phyloP scores from a whole-genome alignment of 116 monocot species.

The Thalassia testudinum region DNA sequence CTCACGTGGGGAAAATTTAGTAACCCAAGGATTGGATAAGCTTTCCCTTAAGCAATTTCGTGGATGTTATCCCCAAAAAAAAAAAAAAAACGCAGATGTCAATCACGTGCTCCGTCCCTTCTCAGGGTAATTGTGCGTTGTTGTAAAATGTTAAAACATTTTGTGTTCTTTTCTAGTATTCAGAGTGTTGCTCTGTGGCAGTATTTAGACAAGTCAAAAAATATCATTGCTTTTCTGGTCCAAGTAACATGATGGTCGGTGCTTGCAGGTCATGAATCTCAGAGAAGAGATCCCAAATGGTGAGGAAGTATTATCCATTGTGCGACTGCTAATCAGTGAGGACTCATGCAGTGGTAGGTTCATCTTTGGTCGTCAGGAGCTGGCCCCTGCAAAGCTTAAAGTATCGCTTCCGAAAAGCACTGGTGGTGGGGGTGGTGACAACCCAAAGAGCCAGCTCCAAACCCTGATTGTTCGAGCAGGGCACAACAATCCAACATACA shows the following conservation, averaged over 20 bases:
- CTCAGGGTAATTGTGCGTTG: no score
- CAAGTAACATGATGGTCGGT: not conserved
- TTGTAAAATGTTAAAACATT: no score
- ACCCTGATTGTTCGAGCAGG: slow-evolving; percentile 68
- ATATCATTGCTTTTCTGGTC: no score
- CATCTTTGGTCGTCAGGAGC: slow-evolving; percentile 66
- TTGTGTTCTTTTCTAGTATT: no score
- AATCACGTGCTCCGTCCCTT: no score
- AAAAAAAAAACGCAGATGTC: no score
- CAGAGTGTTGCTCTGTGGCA: no score
- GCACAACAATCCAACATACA: slow-evolving; percentile 59
- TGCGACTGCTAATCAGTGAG: slow-evolving; percentile 52
- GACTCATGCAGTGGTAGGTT: slow-evolving; percentile 75
- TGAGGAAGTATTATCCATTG: slow-evolving; percentile 55
- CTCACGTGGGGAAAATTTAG: no score
- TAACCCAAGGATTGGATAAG: no score
- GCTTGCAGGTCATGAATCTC: slow-evolving; percentile 68
- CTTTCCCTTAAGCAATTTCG: no score
- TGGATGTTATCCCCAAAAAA: no score
- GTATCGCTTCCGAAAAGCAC: slow-evolving; percentile 10
- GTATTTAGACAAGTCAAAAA: no score
- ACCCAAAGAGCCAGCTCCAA: slow-evolving; percentile 78
- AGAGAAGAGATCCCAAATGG: slow-evolving; percentile 41
- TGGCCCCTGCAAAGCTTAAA: slow-evolving; percentile 38
- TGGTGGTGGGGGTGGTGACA: slow-evolving; percentile 44